Evolutionary conservation across 202 grass and related monocot genomes (phyloP).

Genomic region (Cymbopogon flexuosus): DNA sequence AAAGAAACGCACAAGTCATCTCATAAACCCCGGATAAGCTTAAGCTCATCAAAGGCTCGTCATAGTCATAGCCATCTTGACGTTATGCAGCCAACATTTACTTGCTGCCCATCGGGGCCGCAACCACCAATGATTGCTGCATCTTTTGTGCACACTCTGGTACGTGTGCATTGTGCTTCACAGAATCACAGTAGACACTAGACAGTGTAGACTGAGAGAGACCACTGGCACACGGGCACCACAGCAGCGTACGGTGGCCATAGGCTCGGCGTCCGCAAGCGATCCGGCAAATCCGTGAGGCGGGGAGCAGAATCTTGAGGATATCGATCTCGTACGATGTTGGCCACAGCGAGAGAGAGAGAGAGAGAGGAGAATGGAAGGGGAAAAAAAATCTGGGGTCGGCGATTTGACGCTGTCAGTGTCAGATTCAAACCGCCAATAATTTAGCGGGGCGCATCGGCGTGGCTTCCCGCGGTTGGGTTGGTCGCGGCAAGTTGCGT

Average conservation of each 20-base stretch:
- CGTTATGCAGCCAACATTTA: neutral
- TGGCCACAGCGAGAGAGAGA: conserved; percentile 13
- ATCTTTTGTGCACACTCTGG: too few species aligned
- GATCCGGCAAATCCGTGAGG: conserved; percentile 37
- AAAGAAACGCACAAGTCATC: neutral
- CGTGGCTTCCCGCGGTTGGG: conserved; percentile 8
- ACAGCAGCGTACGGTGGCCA: rapidly evolving
- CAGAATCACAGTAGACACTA: too few species aligned
- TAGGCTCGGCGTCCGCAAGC: neutral
- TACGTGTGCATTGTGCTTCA: too few species aligned
- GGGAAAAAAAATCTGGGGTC: neutral
- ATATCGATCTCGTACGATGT: conserved; percentile 54
- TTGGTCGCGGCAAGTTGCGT: conserved; percentile 2
- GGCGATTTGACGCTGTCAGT: conserved; percentile 31
- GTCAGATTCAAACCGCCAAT: conserved; percentile 39
- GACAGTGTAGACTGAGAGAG: too few species aligned
- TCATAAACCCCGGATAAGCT: neutral
- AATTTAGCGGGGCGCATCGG: neutral
- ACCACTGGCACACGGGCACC: neutral
- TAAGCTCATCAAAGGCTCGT: neutral
- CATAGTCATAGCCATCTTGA: neutral
- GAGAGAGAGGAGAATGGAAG: neutral
- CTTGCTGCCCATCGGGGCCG: neutral
- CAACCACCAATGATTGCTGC: neutral
- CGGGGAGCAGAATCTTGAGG: conserved; percentile 43